These are phyloP conservation scores for Sequoia sempervirens DNA, from an alignment of 75 land plant species.

Conservation along the genomic window DNA sequence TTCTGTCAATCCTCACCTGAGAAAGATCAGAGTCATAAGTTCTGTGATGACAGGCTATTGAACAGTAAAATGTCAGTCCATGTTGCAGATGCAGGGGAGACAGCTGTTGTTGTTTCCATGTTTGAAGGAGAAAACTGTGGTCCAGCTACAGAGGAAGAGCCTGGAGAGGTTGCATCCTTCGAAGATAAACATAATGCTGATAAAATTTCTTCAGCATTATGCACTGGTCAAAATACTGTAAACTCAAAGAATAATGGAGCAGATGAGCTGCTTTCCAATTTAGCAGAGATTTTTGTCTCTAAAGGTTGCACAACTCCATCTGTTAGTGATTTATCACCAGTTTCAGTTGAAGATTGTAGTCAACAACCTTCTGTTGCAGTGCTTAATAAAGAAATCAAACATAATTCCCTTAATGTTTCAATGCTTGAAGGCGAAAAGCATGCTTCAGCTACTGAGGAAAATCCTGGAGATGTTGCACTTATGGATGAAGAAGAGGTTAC, in stretches of 20 bases:
- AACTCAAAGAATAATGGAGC: background rate
- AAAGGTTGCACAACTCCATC: background rate
- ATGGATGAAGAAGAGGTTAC: background rate
- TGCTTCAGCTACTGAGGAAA: background rate
- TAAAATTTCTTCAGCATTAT: background rate
- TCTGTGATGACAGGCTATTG: constrained; percentile 12
- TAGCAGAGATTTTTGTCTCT: background rate
- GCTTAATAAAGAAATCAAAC: background rate
- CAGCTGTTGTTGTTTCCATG: constrained; percentile 87
- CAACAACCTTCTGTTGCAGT: background rate
- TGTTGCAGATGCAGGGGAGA: constrained; percentile 87
- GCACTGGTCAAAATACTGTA: background rate
- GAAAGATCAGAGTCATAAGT: background rate
- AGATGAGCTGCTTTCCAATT: background rate
- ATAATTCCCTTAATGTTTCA: constrained; percentile 69
- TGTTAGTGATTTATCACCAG: background rate
- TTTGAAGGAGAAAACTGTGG: constrained; percentile 25
- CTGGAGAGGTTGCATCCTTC: background rate
- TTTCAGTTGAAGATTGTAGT: background rate
- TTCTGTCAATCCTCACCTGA: constrained; percentile 5
- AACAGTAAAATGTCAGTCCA: constrained; percentile 54
- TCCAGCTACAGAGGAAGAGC: background rate
- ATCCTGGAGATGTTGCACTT: background rate
- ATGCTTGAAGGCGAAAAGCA: constrained; percentile 36
- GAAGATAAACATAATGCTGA: background rate